phyloP scores from a whole-genome alignment of 164 flowering plant species.

The Aristolochia californica region DNA sequence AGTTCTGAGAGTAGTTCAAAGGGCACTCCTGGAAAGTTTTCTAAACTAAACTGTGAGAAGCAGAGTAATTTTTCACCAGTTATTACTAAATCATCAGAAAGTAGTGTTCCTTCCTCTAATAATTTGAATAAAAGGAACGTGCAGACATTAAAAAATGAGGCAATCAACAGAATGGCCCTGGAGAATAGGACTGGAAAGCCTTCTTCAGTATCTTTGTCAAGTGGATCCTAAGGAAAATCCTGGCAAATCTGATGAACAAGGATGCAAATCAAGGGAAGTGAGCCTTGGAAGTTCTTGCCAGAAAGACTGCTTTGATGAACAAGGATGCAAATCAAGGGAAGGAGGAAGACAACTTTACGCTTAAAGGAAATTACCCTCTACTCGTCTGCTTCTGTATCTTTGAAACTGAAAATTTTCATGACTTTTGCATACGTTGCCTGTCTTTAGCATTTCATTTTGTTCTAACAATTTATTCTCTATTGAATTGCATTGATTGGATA shows the following conservation, averaged over 20 bases:
- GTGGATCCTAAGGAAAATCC: conserved; percentile 29
- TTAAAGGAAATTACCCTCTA: conserved; percentile 67
- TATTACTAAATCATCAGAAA: not conserved
- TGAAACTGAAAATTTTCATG: not conserved
- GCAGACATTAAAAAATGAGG: not conserved
- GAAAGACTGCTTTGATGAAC: conserved; percentile 43
- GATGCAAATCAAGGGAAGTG: conserved; percentile 95
- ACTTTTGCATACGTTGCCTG: not conserved
- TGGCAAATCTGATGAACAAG: conserved; percentile 33
- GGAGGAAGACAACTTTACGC: conserved; percentile 32
- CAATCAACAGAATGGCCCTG: not conserved
- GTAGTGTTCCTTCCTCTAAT: not conserved
- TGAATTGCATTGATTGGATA: conserved; percentile 9
- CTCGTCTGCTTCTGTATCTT: conserved; percentile 35
- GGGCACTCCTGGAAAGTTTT: conserved; percentile 8
- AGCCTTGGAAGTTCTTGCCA: conserved; percentile 91
- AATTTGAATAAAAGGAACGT: not conserved
- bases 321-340: conserved; percentile 25
- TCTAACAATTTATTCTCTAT: not conserved
- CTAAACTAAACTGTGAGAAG: not conserved
- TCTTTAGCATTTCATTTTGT: not conserved
- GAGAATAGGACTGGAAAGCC: conserved; percentile 9
- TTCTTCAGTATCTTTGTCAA: conserved; percentile 14
- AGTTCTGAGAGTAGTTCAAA: not conserved
- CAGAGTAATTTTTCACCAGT: not conserved